Conservation (phyloP, 1,284 basidiomycete genomes). For the Ceratobasidium sp. region DNA sequence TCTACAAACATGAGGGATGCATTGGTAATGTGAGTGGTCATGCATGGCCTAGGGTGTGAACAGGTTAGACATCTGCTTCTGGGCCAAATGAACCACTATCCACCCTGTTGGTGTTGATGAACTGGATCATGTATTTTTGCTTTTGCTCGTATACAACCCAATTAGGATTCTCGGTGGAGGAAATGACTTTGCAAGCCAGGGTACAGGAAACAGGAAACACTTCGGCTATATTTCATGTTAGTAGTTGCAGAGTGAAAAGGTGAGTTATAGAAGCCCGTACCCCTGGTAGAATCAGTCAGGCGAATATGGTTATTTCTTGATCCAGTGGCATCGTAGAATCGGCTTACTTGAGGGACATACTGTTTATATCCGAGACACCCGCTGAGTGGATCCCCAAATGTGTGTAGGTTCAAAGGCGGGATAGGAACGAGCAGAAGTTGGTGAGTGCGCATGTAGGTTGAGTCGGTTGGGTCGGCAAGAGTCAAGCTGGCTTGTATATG, state of each 20-base stretch:
- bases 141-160: conserved; percentile 69
- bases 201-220: conserved; percentile 65
- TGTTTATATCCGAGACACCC: conserved; percentile 64
- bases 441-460: conserved; percentile 22
- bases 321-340: not conserved
- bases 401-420: conserved; percentile 46
- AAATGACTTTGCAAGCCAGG: conserved; percentile 65
- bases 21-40: too few species aligned
- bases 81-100: conserved; percentile 4
- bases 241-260: not conserved
- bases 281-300: conserved; percentile 57
- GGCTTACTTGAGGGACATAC: conserved; percentile 65
- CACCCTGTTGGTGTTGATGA: conserved; percentile 66
- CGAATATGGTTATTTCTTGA: conserved; percentile 3
- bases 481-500: not conserved
- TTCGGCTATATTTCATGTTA: conserved; percentile 60
- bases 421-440: conserved; percentile 28
- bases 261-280: conserved; percentile 59
- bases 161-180: conserved; percentile 66
- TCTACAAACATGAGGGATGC: too few species aligned
- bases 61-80: conserved; percentile 52
- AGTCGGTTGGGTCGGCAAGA: not conserved
- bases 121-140: conserved; percentile 68
- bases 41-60: too few species aligned
- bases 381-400: conserved; percentile 68